Evolutionary conservation across 768 basidiomycete genomes (phyloP).

Genomic region (Suillus americanus): DNA sequence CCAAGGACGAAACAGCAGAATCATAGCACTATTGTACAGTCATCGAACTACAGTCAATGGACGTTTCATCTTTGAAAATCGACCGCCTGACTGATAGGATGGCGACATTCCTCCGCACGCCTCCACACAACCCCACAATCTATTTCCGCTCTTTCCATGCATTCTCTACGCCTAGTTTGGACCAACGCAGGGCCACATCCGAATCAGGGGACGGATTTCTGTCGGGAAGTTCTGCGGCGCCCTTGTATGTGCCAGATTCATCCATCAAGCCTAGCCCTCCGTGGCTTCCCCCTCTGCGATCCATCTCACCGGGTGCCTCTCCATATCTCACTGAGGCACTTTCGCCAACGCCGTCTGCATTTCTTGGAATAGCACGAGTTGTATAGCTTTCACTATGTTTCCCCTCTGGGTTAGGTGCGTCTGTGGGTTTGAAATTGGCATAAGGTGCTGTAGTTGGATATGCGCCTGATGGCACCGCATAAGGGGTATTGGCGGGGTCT

Average conservation of each 20-base stretch:
- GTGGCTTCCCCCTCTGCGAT: constrained; percentile 39
- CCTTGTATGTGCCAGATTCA: constrained; percentile 36
- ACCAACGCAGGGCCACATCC: constrained; percentile 43
- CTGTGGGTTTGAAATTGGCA: constrained; percentile 41
- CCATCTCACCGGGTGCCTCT: constrained; percentile 46
- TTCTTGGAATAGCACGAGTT: constrained; percentile 40
- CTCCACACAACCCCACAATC: constrained; percentile 5
- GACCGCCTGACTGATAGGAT: constrained; percentile 3
- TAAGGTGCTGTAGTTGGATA: constrained; percentile 53
- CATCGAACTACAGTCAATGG: background rate
- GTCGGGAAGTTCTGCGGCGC: constrained; percentile 39
- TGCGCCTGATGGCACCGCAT: constrained; percentile 72
- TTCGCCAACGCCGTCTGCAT: constrained; percentile 45
- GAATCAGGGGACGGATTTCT: constrained; percentile 48
- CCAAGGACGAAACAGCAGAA: background rate
- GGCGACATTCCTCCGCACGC: constrained; percentile 6
- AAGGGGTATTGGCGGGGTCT: constrained; percentile 58
- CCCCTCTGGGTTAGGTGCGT: constrained; percentile 36
- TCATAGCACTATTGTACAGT: constrained; percentile 23
- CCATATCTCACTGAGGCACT: constrained; percentile 45
- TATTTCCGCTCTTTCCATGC: constrained; percentile 52
- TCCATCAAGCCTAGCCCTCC: constrained; percentile 47
- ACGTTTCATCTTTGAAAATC: background rate
- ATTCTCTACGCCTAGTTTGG: constrained; percentile 44
- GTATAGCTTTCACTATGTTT: constrained; percentile 47